Conservation (phyloP, 352 stramenopile genomes). For the Aphanomyces cochlioides region DNA sequence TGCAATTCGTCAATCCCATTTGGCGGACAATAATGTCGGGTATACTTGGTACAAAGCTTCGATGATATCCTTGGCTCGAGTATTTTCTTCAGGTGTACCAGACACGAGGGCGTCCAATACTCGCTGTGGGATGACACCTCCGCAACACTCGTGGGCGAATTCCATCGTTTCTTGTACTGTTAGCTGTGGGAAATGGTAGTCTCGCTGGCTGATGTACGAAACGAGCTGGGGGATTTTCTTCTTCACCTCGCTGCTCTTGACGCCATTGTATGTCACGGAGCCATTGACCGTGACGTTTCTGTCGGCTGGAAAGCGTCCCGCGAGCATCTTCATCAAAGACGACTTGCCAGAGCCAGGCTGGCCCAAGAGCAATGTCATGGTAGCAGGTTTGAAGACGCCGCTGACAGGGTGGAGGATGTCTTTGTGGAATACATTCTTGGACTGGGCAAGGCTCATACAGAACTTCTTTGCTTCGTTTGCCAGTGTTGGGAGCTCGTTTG, state of each 20-base stretch:
- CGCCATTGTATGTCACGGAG: too few species aligned
- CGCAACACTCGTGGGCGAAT: conserved; percentile 58
- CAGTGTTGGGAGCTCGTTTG: too few species aligned
- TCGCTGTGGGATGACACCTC: conserved; percentile 35
- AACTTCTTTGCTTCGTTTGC: too few species aligned
- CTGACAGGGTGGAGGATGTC: too few species aligned
- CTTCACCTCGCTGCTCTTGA: conserved; percentile 28
- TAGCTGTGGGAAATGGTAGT: conserved; percentile 49
- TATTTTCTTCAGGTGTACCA: conserved; percentile 46
- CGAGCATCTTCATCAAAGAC: too few species aligned
- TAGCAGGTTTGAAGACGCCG: too few species aligned
- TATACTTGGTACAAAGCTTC: conserved; percentile 45
- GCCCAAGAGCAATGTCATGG: too few species aligned
- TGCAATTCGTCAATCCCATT: conserved; percentile 50
- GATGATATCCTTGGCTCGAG: conserved; percentile 38
- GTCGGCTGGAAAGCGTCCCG: too few species aligned
- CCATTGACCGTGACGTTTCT: too few species aligned
- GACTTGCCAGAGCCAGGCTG: too few species aligned
- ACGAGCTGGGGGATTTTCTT: conserved; percentile 49
- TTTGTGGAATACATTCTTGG: too few species aligned
- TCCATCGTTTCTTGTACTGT: conserved; percentile 52
- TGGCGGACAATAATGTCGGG: conserved; percentile 49
- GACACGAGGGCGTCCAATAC: conserved; percentile 38
- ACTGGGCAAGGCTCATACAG: too few species aligned
- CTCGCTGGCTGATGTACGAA: conserved; percentile 48